Base-by-base conservation (phyloP, 306 rosid species). In the Fragaria nilgerrensis region DNA sequence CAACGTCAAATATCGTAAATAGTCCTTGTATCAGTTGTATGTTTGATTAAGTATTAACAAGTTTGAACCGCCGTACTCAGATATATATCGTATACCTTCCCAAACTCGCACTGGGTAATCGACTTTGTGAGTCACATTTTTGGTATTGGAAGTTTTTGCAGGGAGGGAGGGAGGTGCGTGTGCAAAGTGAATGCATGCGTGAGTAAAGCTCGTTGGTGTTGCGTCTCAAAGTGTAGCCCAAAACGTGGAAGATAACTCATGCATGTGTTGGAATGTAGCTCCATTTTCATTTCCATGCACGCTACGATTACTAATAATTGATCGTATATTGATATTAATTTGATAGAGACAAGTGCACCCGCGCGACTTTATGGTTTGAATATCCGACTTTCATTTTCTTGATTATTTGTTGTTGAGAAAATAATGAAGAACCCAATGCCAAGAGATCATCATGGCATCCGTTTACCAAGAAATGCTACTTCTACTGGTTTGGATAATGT, bases 231-330 rank as follows among this genome's bases (percentile, higher is more conserved):
- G 17, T 74, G 69, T 25, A 23, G 69, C 17, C 23, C 43, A 25
- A 43, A 59, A 25, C 77, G 77, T 74, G 56, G 56, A 74, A 25
- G 69, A n/a, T 19, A 43, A 41, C 43, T 8, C 27, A 7, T 74
- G 69, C 69, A 56, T 59, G 69, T 23, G 77, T 25, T 48, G 41
- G 75, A 10, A 17, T 53, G 37, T 41, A 13, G 34, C 66, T 13
- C 44, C 2, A 7, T 55, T 23, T 34, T 25, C 29, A 15, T 16
- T 43, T 74, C 77, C 77, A 74, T 43, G 69, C 41, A 59, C 77
- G 58, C 56, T 25, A 58, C 77, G 19, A 8, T 43, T 55, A 9
- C 13, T 56, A 61, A 13, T 61, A 13, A 2, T 13, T 44, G 36
- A 64, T 64, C 5, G 0, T n/a, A 13, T 64, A 64, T 32, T 64